These are phyloP conservation scores for Myxozyma neotropica DNA, from an alignment of 805 yeast species.

Conservation along the genomic window DNA sequence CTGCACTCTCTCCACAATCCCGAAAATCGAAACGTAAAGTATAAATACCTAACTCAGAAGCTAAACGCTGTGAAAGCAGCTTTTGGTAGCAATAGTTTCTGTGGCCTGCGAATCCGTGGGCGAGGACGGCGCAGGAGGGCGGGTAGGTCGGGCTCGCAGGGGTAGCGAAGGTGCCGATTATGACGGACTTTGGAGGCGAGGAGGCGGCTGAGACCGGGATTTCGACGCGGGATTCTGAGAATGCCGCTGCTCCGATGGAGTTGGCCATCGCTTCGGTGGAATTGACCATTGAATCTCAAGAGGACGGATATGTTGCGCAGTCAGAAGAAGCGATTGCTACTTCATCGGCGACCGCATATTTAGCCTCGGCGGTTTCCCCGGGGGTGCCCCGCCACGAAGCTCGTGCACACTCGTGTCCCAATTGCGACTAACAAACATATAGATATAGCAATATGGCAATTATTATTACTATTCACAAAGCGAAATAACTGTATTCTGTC, in stretches of 20 bases:
- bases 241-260: background rate
- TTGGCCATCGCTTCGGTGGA: too few species aligned
- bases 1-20: conserved; percentile 78
- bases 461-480: too few species aligned
- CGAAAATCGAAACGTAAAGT: conserved; percentile 82
- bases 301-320: too few species aligned
- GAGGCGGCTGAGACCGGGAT: conserved; percentile 12
- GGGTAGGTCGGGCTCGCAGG: conserved; percentile 20
- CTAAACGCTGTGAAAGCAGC: conserved; percentile 59
- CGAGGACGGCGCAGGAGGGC: conserved; percentile 53
- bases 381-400: too few species aligned
- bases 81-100: conserved; percentile 76
- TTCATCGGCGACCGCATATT: too few species aligned
- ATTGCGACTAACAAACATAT: too few species aligned
- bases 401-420: too few species aligned
- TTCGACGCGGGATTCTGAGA: conserved; percentile 9
- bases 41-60: conserved; percentile 58
- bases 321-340: too few species aligned
- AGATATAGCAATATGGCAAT: too few species aligned
- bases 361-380: too few species aligned
- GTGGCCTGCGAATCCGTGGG: conserved; percentile 90
- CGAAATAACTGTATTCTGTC: too few species aligned
- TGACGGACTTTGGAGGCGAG: conserved; percentile 11
- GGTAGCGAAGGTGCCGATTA: conserved; percentile 20
- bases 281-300: too few species aligned